Conservation (phyloP, 2,329 filamentous ascomycete species). For the Arthrobotrys sphaeroides region DNA sequence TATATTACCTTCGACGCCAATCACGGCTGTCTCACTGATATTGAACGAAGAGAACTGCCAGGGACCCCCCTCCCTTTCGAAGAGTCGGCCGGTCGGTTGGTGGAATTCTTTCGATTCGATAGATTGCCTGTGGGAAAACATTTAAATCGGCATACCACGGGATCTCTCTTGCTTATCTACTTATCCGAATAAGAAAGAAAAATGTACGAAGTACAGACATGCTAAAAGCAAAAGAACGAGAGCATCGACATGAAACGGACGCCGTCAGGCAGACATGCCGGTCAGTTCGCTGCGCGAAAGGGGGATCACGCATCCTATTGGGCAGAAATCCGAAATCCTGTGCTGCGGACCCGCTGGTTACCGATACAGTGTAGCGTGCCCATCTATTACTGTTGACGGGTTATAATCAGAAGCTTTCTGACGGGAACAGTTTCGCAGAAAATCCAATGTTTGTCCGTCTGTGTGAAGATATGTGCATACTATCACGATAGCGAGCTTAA, state of each 20-base stretch:
- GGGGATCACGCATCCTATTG: slow-evolving; percentile 33
- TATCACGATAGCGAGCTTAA: neutral
- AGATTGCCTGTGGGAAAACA: neutral
- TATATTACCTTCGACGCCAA: slow-evolving; percentile 15
- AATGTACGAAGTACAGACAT: neutral
- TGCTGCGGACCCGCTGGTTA: slow-evolving; percentile 36
- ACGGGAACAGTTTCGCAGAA: slow-evolving; percentile 31
- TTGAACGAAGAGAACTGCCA: neutral
- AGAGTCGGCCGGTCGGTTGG: neutral
- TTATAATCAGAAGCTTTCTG: slow-evolving; percentile 7
- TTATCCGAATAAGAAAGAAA: neutral
- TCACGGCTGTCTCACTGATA: slow-evolving; percentile 10
- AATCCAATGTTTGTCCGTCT: slow-evolving; percentile 3
- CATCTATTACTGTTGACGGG: neutral
- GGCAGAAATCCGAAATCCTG: slow-evolving; percentile 5
- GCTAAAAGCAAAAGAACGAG: neutral
- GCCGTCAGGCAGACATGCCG: slow-evolving; percentile 34
- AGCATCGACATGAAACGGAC: slow-evolving; percentile 19
- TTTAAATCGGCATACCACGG: neutral
- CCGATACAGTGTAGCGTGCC: slow-evolving; percentile 23
- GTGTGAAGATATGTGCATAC: slow-evolving; percentile 1
- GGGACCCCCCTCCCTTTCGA: neutral
- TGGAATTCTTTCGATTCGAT: slow-evolving; percentile 10
- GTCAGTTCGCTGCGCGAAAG: slow-evolving; percentile 33
- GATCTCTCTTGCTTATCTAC: neutral